Base-by-base conservation (phyloP, 2,329 filamentous ascomycete species). In the Orbilia javanica region DNA sequence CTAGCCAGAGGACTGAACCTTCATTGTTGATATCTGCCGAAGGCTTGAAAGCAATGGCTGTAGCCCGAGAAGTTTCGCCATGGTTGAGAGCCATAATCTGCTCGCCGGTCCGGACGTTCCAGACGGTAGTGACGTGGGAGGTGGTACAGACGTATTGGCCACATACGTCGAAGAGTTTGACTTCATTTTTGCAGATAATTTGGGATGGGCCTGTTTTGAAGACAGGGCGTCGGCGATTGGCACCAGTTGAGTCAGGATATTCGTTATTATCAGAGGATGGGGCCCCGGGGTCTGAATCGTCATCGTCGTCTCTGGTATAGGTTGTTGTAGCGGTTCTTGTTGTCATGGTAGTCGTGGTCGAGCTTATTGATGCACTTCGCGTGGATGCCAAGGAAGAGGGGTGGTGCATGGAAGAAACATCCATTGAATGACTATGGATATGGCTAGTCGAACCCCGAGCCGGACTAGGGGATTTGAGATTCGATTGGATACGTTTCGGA, bases 141-240 rank as follows among this genome's bases (percentile, higher is more conserved):
- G 92, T 93, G 0, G 94, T 95, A 83, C 93, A 97, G 6, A 96
- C 90, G 80, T 92, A 90, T 80, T 94, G 91, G 6, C 96, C 96
- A 83, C 93, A 97, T 1, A 97, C 90, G 79, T 96, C 94, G 82
- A 97, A 90, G 31, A 94, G 86, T 48, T 93, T 90, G 4, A 93
- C 92, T 79, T 98, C 96, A 81, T 97, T 96, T 81, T 93, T 94
- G 2, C 92, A 94, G 31, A 88, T 85, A 71, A 99, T 94, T 79
- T 95, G 92, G 64, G 88, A 88, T n/a, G 89, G 88, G 0, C 92
- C 91, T 48, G 90, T 88, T 81, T 90, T 91, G 81, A 93, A 90
- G 64, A 88, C 88, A 0, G 96, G 96, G 15, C 93, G 92, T 60
- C 94, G 89, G 62, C 96, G 90, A 82, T 97, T 99, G 1, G 93